Conservation (phyloP, 2,329 filamentous ascomycete species). For the Penicillium sp. region DNA sequence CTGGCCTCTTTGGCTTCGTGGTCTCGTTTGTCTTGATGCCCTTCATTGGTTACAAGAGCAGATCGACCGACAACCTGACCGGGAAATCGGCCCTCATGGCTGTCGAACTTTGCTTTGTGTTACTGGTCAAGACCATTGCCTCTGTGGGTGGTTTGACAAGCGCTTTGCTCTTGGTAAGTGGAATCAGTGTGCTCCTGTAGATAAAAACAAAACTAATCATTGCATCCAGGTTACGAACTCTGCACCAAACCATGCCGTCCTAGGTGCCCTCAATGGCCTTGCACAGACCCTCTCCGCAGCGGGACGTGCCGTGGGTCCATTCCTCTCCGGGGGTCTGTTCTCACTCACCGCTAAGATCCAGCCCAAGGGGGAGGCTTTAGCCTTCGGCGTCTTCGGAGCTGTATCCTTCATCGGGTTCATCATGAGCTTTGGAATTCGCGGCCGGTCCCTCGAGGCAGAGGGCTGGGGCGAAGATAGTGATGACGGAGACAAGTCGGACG, state of each 20-base stretch:
- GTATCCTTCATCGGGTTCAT: constrained; percentile 79
- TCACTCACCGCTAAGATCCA: constrained; percentile 71
- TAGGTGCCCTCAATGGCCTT: constrained; percentile 89
- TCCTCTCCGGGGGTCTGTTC: constrained; percentile 84
- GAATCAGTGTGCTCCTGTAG: background rate
- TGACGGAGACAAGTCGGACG: constrained; percentile 47
- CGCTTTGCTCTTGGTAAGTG: constrained; percentile 76
- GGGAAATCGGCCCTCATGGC: constrained; percentile 72
- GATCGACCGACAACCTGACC: constrained; percentile 59
- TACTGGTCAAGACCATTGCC: constrained; percentile 87
- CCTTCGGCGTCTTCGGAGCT: constrained; percentile 85
- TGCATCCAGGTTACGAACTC: constrained; percentile 80
- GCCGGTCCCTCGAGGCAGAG: constrained; percentile 60
- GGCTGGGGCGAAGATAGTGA: constrained; percentile 51
- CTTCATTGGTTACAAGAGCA: constrained; percentile 77
- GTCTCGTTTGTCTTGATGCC: constrained; percentile 85
- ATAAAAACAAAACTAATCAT: background rate
- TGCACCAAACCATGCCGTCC: constrained; percentile 77
- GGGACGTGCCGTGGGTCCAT: constrained; percentile 83
- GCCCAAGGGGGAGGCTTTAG: constrained; percentile 79
- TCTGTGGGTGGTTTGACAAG: constrained; percentile 87
- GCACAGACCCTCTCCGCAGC: constrained; percentile 92
- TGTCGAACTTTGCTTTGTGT: constrained; percentile 73
- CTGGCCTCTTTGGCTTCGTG: constrained; percentile 76
- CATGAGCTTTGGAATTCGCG: constrained; percentile 75